Percentiles rank a stretch among this genome's conserved stretches.
These are phyloP conservation scores for Phycomyces nitens DNA, from an alignment of 192 early-diverging fungal genomes.

Conservation along the genomic window DNA sequence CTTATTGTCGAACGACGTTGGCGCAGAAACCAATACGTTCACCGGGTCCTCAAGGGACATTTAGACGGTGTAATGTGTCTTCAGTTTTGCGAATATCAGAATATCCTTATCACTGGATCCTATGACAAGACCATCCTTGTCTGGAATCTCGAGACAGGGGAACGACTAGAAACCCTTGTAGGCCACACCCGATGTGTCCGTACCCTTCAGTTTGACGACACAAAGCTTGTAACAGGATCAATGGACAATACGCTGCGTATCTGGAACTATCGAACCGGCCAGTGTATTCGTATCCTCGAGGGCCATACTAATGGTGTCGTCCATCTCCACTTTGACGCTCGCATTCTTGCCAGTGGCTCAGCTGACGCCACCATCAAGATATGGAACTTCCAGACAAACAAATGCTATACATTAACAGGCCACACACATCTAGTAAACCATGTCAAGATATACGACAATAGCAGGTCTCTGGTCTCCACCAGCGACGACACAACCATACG, in stretches of 20 bases:
- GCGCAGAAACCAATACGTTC: conserved; percentile 70
- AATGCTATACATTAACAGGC: conserved; percentile 69
- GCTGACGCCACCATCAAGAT: conserved; percentile 82
- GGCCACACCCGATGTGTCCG: conserved; percentile 85
- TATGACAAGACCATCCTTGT: conserved; percentile 82
- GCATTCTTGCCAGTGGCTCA: conserved; percentile 80
- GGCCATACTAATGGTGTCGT: conserved; percentile 77
- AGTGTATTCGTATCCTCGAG: conserved; percentile 78
- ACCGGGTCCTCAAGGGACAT: conserved; percentile 66
- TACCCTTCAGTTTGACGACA: conserved; percentile 91
- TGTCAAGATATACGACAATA: conserved; percentile 69
- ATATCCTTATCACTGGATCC: conserved; percentile 78
- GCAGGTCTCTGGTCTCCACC: conserved; percentile 64
- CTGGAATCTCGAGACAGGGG: conserved; percentile 82
- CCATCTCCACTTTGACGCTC: conserved; percentile 75
- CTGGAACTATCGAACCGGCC: conserved; percentile 88
- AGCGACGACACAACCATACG: conserved; percentile 84
- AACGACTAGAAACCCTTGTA: conserved; percentile 64
- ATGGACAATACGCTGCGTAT: conserved; percentile 88
- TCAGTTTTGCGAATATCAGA: conserved; percentile 72
- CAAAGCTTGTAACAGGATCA: conserved; percentile 88
- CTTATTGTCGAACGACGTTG: conserved; percentile 92
- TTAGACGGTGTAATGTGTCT: conserved; percentile 82
- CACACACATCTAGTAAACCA: conserved; percentile 89
- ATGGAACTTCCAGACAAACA: conserved; percentile 73